Evolutionary conservation across 2,329 filamentous ascomycete genomes (phyloP).

Genomic region (Scedosporium aurantiacum): DNA sequence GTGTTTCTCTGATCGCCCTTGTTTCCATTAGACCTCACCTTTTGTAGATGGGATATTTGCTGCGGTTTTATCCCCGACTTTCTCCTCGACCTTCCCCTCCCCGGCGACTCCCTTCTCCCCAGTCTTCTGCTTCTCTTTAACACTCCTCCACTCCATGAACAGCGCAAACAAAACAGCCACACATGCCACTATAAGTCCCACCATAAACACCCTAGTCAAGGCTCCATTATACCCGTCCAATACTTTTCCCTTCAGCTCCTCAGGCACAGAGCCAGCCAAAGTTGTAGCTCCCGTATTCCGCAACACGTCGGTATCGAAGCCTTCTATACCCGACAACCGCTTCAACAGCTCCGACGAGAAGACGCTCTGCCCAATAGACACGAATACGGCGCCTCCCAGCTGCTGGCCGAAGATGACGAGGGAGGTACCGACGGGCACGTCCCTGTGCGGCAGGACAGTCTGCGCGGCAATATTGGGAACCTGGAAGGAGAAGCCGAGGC

Average conservation of each 20-base stretch:
- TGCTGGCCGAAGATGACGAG: slow-evolving; percentile 34
- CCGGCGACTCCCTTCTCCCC: neutral
- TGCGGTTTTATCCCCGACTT: no score
- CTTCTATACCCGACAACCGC: slow-evolving; percentile 24
- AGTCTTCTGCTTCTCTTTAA: slow-evolving; percentile 16
- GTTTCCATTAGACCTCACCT: no score
- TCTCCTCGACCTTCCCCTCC: no score
- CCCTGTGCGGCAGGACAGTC: slow-evolving; percentile 27
- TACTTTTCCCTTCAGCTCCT: slow-evolving; percentile 39
- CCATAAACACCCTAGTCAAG: slow-evolving; percentile 47
- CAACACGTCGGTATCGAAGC: slow-evolving; percentile 29
- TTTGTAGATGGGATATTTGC: no score
- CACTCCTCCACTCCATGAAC: slow-evolving; percentile 48
- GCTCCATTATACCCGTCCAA: slow-evolving; percentile 50
- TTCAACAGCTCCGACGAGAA: slow-evolving; percentile 28
- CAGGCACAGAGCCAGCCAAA: slow-evolving; percentile 40
- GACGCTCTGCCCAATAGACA: slow-evolving; percentile 34
- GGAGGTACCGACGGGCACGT: slow-evolving; percentile 30
- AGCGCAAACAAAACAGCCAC: slow-evolving; percentile 42
- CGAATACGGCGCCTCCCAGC: slow-evolving; percentile 33
- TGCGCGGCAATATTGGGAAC: slow-evolving; percentile 34
- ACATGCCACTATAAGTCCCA: slow-evolving; percentile 42
- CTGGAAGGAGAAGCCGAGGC: slow-evolving; percentile 32
- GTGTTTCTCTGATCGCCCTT: no score
- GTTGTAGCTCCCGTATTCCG: slow-evolving; percentile 43